A percentile compares a stretch with the other conserved stretches of the same genome.
Conservation (phyloP, 2,329 filamentous ascomycete genomes). For the Fusarium verticillioides region DNA sequence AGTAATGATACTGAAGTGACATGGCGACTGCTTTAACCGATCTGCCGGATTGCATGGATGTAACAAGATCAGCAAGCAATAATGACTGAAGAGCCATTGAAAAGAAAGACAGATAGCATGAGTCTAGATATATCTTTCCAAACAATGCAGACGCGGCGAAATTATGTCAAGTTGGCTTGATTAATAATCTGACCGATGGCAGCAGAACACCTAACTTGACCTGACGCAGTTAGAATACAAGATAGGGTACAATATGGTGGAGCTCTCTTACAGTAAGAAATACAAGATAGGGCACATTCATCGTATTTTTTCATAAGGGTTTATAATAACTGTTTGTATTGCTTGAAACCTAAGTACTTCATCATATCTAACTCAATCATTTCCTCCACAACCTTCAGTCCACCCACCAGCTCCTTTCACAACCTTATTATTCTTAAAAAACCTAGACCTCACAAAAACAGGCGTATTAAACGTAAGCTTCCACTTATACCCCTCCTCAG, state of each 20-base stretch:
- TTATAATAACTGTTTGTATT: background rate
- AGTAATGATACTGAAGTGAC: background rate
- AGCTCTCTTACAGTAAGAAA: fast-evolving
- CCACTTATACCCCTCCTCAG: background rate
- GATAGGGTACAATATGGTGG: background rate
- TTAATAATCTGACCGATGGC: background rate
- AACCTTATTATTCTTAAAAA: conserved; percentile 16
- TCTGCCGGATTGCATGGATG: background rate
- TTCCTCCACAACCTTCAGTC: background rate
- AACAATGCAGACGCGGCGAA: background rate
- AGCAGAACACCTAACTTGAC: background rate
- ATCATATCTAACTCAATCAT: background rate
- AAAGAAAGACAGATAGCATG: background rate
- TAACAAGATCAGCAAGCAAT: no score
- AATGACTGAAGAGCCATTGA: fast-evolving
- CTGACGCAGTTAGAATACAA: background rate
- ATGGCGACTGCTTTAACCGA: fast-evolving
- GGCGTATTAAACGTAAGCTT: background rate
- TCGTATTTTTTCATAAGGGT: fast-evolving
- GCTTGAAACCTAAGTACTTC: no score
- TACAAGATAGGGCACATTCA: fast-evolving
- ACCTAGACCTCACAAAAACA: background rate
- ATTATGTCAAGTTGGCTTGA: background rate
- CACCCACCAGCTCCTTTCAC: background rate
- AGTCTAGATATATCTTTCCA: background rate